Evolutionary conservation across 2,329 filamentous ascomycete species (phyloP).

Genomic region (Cordyceps tenuipes): DNA sequence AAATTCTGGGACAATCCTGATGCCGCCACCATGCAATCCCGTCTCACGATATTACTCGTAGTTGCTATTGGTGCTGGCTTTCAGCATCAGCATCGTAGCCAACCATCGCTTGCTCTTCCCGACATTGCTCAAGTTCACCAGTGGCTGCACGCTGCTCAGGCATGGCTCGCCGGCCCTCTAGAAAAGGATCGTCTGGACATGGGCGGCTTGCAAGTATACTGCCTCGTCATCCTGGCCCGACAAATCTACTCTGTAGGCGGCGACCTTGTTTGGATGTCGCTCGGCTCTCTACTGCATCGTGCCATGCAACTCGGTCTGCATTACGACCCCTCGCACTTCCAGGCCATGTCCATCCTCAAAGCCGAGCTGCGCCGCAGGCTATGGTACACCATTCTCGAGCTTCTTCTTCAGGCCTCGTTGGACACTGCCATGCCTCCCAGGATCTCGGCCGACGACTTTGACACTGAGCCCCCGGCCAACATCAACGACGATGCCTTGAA

Average conservation of each 20-base stretch:
- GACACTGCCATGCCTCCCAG: conserved; percentile 32
- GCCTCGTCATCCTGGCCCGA: conserved; percentile 29
- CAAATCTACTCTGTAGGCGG: conserved; percentile 34
- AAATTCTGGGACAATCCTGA: conserved; percentile 35
- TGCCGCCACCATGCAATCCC: conserved; percentile 16
- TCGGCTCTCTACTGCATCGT: conserved; percentile 31
- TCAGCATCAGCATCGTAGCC: background rate
- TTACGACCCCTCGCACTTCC: conserved; percentile 32
- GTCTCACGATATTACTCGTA: conserved; percentile 31
- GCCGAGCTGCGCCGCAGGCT: conserved; percentile 32
- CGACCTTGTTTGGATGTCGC: conserved; percentile 33
- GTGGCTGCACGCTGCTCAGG: conserved; percentile 33
- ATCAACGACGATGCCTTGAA: conserved; percentile 23
- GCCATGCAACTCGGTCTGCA: conserved; percentile 39
- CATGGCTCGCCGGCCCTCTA: conserved; percentile 31
- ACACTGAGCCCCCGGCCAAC: conserved; percentile 30
- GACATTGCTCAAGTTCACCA: conserved; percentile 19
- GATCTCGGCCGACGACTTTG: conserved; percentile 32
- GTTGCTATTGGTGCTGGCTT: conserved; percentile 31
- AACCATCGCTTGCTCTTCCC: background rate
- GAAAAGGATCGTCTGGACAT: conserved; percentile 26
- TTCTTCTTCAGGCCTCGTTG: conserved; percentile 29
- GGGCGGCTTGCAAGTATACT: conserved; percentile 31
- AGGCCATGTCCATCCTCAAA: conserved; percentile 25
- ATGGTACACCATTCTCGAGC: conserved; percentile 36